These are phyloP conservation scores for Encephalitozoon cuniculi DNA, from an alignment of 371 early-diverging fungal genomes.

Conservation along the genomic window DNA sequence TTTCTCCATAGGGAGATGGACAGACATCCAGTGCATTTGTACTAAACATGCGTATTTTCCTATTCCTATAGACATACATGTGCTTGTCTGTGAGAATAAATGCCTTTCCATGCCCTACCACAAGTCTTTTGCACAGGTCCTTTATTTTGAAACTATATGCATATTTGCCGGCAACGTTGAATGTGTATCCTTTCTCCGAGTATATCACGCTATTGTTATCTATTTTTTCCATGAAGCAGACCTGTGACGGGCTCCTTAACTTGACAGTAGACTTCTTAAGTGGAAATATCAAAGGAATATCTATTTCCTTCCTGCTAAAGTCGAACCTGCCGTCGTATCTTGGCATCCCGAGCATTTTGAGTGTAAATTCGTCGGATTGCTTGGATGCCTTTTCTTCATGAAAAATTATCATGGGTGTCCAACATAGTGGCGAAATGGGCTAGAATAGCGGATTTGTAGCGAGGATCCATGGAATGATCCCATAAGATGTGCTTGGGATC, in stretches of 20 bases:
- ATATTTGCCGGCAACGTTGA: not conserved
- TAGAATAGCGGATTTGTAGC: not conserved
- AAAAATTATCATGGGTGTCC: conserved; percentile 9
- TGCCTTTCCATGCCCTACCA: not conserved
- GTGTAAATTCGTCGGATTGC: not conserved
- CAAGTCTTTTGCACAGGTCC: not conserved
- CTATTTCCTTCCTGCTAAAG: not conserved
- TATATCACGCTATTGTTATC: not conserved
- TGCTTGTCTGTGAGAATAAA: not conserved
- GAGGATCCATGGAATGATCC: not conserved
- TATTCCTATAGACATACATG: not conserved
- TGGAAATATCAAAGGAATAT: not conserved
- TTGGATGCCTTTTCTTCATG: not conserved
- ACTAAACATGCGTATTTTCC: not conserved
- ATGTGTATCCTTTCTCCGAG: not conserved
- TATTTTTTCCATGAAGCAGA: not conserved
- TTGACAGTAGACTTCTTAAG: not conserved
- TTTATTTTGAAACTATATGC: not conserved
- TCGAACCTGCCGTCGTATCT: not conserved
- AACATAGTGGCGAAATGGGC: not conserved
- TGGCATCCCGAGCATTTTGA: not conserved
- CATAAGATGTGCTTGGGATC: not conserved
- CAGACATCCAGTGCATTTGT: not conserved
- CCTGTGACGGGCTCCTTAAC: not conserved
- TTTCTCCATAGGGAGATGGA: not conserved